Evolutionary conservation across 2,329 filamentous ascomycete species (phyloP), one percentile per base, ranked within the genome.

Genomic region (Elsinoe ampelina): DNA sequence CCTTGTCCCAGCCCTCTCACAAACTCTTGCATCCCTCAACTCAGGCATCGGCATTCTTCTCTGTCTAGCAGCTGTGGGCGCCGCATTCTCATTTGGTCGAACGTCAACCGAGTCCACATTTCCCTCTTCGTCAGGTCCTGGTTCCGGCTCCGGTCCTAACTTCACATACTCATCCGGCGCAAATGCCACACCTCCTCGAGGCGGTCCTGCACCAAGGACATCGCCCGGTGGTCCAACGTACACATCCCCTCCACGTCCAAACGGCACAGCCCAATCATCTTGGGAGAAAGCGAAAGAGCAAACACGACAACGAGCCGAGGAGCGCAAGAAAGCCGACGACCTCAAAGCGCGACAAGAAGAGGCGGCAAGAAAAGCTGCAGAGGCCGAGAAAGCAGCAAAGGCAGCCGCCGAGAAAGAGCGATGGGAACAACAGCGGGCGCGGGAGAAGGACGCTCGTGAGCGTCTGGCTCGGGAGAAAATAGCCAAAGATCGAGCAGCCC

Each of bases 231-330:
- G 17, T 19, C 11, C 61, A 63, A 45, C 60, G 58, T 55, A 59
- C 61, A 36, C 58, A 55, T 39, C 63, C 58, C 17, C 59, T 60
- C 51, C 61, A 55, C 13, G 58, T 59, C 47, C 47, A 60, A 51
- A 55, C 51, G n/a, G 59, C 58, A 41, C 61, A 60, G 42, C 50
- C 47, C 36, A 60, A 61, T 20, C 55, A 58, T 8, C 59, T 64
- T 87, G 84, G 84, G 83, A 87, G 62, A 85, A 81, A 66, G 84
- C 83, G 2, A 75, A 84, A 55, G 84, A 87, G 64, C 84, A 87
- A 62, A 85, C 80, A 17, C 75, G 80, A 42, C 79, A 75, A 58
- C 77, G 78, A 57, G 83, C 85, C 62, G 83, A 84, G 61, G 82
- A 86, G 61, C 81, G 82, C 26, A 69, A 66, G 54, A 64, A 66